Conservation (phyloP, 768 basidiomycete genomes). For the Mycena vulgaris region DNA sequence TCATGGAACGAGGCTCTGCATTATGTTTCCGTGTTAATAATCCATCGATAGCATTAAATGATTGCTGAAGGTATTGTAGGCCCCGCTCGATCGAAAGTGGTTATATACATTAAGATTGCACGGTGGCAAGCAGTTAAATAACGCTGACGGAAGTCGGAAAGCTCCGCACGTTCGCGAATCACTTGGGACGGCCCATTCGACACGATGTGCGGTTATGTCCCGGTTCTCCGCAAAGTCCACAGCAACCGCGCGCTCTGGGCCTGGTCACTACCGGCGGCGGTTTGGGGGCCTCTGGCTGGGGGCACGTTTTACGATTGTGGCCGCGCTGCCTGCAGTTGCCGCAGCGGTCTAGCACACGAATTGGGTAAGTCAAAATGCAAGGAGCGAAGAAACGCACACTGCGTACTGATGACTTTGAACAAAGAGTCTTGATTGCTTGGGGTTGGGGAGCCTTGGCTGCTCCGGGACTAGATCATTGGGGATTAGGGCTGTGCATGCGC, state of each 20-base stretch:
- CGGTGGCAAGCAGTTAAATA: not conserved
- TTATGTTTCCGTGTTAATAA: conserved; percentile 1
- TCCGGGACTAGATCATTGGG: conserved; percentile 13
- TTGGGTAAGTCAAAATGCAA: conserved; percentile 19
- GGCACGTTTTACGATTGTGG: conserved; percentile 39
- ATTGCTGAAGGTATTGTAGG: not conserved
- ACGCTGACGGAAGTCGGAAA: not conserved
- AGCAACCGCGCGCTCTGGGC: conserved; percentile 36
- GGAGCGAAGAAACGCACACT: conserved; percentile 33
- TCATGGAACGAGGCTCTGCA: not conserved
- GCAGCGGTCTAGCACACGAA: conserved; percentile 31
- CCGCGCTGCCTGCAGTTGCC: conserved; percentile 39
- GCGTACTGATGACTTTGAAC: conserved; percentile 38
- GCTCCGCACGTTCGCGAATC: not conserved
- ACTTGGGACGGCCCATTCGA: conserved; percentile 19
- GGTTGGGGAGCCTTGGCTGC: conserved; percentile 28
- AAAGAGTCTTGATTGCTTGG: conserved; percentile 21
- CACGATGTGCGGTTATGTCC: conserved; percentile 39
- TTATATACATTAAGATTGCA: conserved; percentile 12
- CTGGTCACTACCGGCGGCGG: conserved; percentile 18
- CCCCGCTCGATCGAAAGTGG: conserved; percentile 1
- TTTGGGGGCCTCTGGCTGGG: conserved; percentile 32
- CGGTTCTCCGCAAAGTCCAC: conserved; percentile 32
- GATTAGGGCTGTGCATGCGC: not conserved
- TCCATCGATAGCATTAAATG: not conserved